Evolutionary conservation across 257 asterid species (phyloP).

Genomic region (Solanum ahanhuiri): DNA sequence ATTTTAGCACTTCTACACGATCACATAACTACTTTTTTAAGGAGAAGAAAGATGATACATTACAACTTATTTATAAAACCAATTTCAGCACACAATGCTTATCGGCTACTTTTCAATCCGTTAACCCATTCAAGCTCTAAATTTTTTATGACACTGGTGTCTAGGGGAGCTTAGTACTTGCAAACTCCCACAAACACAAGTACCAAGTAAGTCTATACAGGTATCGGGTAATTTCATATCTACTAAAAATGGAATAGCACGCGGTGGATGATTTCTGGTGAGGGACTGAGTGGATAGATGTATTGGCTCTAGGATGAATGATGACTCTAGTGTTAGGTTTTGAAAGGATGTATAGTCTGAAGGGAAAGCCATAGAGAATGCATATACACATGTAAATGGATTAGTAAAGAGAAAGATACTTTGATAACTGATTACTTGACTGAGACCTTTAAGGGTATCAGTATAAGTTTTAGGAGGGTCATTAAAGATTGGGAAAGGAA

Average conservation of each 20-base stretch:
- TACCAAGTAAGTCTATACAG: not conserved
- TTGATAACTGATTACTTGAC: not conserved
- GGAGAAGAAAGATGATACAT: not conserved
- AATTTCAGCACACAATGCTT: not conserved
- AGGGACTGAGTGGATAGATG: not conserved
- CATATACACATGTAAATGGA: not conserved
- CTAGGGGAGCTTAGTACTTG: not conserved
- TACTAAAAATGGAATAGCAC: not conserved
- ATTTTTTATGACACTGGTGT: not conserved
- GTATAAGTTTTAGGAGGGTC: not conserved
- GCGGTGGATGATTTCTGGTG: not conserved
- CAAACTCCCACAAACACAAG: not conserved
- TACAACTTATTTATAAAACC: not conserved
- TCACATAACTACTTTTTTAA: not conserved
- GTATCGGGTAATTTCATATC: not conserved
- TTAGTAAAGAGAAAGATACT: not conserved
- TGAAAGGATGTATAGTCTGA: not conserved
- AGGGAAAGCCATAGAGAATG: not conserved
- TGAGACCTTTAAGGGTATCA: not conserved
- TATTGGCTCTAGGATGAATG: not conserved
- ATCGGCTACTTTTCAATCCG: not conserved
- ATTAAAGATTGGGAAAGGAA: not conserved
- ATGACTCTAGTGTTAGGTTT: not conserved
- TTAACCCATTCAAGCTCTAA: not conserved
- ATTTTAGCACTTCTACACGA: not conserved